These are phyloP conservation scores for Besnoitia besnoiti DNA, from an alignment of 169 alveolate genomes.

Conservation along the genomic window DNA sequence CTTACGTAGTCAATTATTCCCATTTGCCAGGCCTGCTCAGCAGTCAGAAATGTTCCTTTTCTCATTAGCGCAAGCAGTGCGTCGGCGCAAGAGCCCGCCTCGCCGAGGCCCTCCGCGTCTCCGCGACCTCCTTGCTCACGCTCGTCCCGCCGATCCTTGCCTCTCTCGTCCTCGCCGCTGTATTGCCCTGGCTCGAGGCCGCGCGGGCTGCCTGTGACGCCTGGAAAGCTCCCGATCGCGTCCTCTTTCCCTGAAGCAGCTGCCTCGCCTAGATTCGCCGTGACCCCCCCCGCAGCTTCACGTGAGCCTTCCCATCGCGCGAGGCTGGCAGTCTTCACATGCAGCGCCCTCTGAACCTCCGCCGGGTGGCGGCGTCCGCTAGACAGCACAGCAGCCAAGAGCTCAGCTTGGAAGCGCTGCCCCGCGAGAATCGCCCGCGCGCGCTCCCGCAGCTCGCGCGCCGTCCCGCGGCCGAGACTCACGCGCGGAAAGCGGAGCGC, in stretches of 20 bases:
- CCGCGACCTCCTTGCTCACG: not conserved
- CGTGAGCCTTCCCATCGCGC: too few relatives aligned
- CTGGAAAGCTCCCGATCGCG: too few relatives aligned
- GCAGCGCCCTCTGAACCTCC: too few relatives aligned
- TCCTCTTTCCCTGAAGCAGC: not conserved
- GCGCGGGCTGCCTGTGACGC: too few relatives aligned
- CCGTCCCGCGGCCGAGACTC: not conserved
- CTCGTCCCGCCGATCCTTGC: not conserved
- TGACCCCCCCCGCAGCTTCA: too few relatives aligned
- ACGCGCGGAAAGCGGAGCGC: not conserved
- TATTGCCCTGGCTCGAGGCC: too few relatives aligned
- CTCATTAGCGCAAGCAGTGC: not conserved
- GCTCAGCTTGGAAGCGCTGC: not conserved
- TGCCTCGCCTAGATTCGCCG: not conserved
- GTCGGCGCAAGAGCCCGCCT: too few relatives aligned
- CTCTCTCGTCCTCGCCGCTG: too few relatives aligned
- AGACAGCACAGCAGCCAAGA: not conserved
- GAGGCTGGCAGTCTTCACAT: too few relatives aligned
- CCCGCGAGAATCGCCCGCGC: not conserved
- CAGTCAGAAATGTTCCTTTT: not conserved
- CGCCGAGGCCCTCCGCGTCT: too few relatives aligned
- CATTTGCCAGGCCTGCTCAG: not conserved
- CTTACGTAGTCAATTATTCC: constrained; percentile 2
- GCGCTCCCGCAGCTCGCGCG: not conserved
- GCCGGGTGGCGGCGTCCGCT: too few relatives aligned